Evolutionary conservation across 2,329 filamentous ascomycete species (phyloP), one percentile per base, ranked within the genome.

Genomic region (Ciborinia camelliae): DNA sequence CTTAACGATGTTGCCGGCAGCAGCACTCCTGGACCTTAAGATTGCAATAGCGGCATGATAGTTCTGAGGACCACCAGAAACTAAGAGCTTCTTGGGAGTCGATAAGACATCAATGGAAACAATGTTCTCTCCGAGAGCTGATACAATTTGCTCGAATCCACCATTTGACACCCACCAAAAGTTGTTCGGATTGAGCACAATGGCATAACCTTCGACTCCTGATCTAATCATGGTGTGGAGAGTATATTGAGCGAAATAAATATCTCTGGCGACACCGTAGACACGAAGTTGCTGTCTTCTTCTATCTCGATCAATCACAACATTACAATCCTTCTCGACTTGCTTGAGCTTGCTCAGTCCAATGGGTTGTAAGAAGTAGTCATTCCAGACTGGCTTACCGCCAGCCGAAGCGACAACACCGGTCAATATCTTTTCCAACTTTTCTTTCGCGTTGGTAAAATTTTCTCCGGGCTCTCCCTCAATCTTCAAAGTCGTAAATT

Each of bases 401-500:
- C 60, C 64, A 6, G 72, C 65, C 48, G 64, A 73, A 3, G 75
- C 72, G 23, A 76, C 64, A 3, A 63, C 67, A 4, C 78, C 79
- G 10, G 65, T 65, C 32, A 80, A 55, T 10, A 79, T 73, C 2
- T 60, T 62, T 7, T 77, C 73, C 8, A 80, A 69, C 6, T 51
- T 67, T 1, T 70, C 68, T 45, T 76, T 77, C 3, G 77, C 76
- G 10, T 66, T 64, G 1, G 71, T 73, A 6, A 80, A 74, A 1
- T 68, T 65, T 52, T 73, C 70, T 6, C 67, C 66, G 28, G 68
- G 63, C 5, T 75, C 72, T 0, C 79, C 76, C 66, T 79, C 78
- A 23, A 81, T 65, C 63, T 76, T 78, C 39, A 81, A 63, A 6
- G 74, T 71, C 5, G 71, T 72, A 53, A 76, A 75, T 47, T 71